These are phyloP conservation scores for Allium cepa DNA, from an alignment of 106 monocot species.

Conservation along the genomic window DNA sequence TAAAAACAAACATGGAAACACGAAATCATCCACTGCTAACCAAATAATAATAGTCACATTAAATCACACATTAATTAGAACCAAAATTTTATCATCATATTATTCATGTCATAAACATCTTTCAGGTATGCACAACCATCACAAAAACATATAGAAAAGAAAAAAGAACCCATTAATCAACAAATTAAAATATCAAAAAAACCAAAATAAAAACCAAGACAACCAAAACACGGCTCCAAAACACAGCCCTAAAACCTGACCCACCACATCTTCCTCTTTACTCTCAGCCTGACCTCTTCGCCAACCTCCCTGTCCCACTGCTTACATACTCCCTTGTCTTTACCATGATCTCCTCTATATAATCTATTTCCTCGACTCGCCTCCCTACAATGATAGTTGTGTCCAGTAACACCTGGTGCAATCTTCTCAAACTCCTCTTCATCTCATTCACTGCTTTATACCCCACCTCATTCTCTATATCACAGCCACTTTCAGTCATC, in stretches of 20 bases:
- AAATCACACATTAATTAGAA: too few relatives aligned
- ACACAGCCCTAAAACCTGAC: conserved; percentile 1
- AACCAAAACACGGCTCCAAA: background rate
- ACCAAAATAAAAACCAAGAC: conserved; percentile 20
- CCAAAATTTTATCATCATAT: too few relatives aligned
- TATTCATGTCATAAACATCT: too few relatives aligned
- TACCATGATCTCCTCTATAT: conserved; percentile 36
- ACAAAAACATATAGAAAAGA: too few relatives aligned
- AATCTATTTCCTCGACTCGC: conserved; percentile 26
- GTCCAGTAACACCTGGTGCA: conserved; percentile 41
- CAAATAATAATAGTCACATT: too few relatives aligned
- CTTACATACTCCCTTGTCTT: conserved; percentile 22
- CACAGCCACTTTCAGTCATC: conserved; percentile 13
- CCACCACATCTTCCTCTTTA: conserved; percentile 5
- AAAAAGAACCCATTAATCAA: background rate
- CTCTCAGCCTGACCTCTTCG: conserved; percentile 9
- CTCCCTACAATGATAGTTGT: conserved; percentile 34
- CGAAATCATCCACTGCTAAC: too few relatives aligned
- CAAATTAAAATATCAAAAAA: background rate
- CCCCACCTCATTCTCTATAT: conserved; percentile 5
- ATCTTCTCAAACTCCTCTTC: conserved; percentile 26
- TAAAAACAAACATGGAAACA: too few relatives aligned
- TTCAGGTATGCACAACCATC: too few relatives aligned
- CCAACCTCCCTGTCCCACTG: conserved; percentile 23
- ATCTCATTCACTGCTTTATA: conserved; percentile 21